phyloP scores from a whole-genome alignment of 2,329 filamentous ascomycete species.

The Claviceps spartinae region DNA sequence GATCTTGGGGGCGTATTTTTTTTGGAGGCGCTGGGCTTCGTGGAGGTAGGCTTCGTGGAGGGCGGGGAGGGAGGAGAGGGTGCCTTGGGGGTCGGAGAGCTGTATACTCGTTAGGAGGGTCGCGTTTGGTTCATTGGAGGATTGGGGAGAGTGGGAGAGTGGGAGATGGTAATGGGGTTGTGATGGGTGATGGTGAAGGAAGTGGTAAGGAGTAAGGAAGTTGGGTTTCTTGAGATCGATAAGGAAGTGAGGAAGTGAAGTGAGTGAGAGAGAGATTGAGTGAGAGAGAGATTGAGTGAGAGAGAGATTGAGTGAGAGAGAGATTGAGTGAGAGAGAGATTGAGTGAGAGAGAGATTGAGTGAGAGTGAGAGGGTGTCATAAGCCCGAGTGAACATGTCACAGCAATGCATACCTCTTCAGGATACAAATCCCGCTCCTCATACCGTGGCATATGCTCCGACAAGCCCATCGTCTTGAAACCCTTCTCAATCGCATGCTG shows the following conservation, averaged over 20 bases:
- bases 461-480: constrained; percentile 75
- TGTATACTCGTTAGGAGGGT: constrained; percentile 10
- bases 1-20: constrained; percentile 56
- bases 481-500: constrained; percentile 62
- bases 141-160: neutral
- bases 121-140: neutral
- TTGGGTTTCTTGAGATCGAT: too few species aligned
- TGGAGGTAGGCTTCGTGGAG: constrained; percentile 59
- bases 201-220: too few species aligned
- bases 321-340: neutral
- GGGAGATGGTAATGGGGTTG: too few species aligned
- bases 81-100: constrained; percentile 35
- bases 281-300: too few species aligned
- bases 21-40: constrained; percentile 62
- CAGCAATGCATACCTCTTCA: constrained; percentile 51
- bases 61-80: constrained; percentile 33
- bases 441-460: constrained; percentile 87
- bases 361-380: neutral
- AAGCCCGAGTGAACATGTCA: neutral
- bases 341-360: neutral
- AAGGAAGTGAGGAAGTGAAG: too few species aligned
- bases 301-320: neutral
- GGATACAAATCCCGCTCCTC: constrained; percentile 70
- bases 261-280: neutral
- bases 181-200: too few species aligned